Conservation (phyloP, 2,329 filamentous ascomycete genomes). For the Berkeleyomyces basicola region DNA sequence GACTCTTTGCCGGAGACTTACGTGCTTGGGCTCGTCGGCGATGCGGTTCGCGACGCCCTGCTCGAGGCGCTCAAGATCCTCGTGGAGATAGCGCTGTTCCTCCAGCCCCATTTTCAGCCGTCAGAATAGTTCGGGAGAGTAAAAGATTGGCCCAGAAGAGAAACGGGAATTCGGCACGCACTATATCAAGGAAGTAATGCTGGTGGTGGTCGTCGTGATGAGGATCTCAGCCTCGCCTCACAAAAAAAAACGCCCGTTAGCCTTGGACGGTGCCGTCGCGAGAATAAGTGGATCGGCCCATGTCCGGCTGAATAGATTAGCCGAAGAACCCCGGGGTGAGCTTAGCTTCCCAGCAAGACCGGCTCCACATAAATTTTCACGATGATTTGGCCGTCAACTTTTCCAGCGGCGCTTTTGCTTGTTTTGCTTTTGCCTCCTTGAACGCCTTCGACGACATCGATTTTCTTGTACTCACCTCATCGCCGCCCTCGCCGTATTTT, state of each 20-base stretch:
- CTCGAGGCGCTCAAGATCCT: constrained; percentile 91
- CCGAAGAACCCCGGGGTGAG: constrained; percentile 3
- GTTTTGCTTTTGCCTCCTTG: not conserved
- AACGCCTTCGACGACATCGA: not conserved
- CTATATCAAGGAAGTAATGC: not conserved
- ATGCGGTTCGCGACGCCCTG: constrained; percentile 84
- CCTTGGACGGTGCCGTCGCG: constrained; percentile 3
- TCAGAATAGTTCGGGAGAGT: not conserved
- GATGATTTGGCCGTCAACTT: not conserved
- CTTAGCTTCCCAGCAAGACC: not conserved
- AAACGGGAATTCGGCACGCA: not conserved
- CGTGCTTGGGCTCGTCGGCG: constrained; percentile 74
- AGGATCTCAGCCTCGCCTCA: constrained; percentile 9
- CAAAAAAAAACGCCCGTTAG: constrained; percentile 6
- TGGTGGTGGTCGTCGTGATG: not conserved
- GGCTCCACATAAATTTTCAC: constrained; percentile 1
- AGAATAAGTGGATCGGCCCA: not conserved
- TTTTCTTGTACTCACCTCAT: not conserved
- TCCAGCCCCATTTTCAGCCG: constrained; percentile 55
- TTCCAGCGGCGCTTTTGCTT: not conserved
- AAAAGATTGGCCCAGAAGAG: not conserved
- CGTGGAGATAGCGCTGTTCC: constrained; percentile 84
- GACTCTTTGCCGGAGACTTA: constrained; percentile 27
- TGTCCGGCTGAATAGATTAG: not conserved
- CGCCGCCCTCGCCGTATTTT: not conserved